Conservation (phyloP, 2,329 filamentous ascomycete species). For the Zelopaecilomyces penicillatus region DNA sequence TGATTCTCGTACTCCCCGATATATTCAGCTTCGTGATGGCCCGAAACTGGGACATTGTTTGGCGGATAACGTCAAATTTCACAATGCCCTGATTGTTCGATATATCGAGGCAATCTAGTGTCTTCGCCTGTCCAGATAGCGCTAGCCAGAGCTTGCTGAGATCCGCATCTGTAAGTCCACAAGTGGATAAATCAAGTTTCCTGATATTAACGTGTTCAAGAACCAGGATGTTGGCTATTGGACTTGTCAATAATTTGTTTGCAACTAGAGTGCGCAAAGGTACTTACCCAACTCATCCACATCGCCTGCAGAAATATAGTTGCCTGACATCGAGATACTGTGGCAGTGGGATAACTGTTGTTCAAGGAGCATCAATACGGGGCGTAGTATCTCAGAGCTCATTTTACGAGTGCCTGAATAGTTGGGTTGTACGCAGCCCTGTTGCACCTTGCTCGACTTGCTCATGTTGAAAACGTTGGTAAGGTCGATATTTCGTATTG, state of each 20-base stretch:
- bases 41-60: slow-evolving; percentile 34
- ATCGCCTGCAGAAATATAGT: slow-evolving; percentile 37
- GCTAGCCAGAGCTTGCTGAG: slow-evolving; percentile 40
- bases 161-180: slow-evolving; percentile 40
- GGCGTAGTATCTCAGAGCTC: slow-evolving; percentile 35
- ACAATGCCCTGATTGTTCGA: slow-evolving; percentile 46
- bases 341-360: slow-evolving; percentile 41
- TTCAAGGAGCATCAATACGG: slow-evolving; percentile 41
- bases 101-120: slow-evolving; percentile 40
- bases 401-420: slow-evolving; percentile 14
- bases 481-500: slow-evolving; percentile 45
- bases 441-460: slow-evolving; percentile 12
- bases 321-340: slow-evolving; percentile 42
- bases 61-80: slow-evolving; percentile 37
- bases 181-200: slow-evolving; percentile 42
- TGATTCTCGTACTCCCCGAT: slow-evolving; percentile 41
- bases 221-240: slow-evolving; percentile 23
- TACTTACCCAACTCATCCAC: slow-evolving; percentile 39
- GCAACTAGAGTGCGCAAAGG: not conserved
- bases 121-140: slow-evolving; percentile 35
- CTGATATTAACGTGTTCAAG: slow-evolving; percentile 32
- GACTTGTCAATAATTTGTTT: slow-evolving; percentile 1
- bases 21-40: slow-evolving; percentile 42
- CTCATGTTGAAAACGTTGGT: slow-evolving; percentile 32
- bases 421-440: slow-evolving; percentile 17